Base-by-base conservation (phyloP, 352 stramenopile genomes). In the Phytophthora pluvialis region DNA sequence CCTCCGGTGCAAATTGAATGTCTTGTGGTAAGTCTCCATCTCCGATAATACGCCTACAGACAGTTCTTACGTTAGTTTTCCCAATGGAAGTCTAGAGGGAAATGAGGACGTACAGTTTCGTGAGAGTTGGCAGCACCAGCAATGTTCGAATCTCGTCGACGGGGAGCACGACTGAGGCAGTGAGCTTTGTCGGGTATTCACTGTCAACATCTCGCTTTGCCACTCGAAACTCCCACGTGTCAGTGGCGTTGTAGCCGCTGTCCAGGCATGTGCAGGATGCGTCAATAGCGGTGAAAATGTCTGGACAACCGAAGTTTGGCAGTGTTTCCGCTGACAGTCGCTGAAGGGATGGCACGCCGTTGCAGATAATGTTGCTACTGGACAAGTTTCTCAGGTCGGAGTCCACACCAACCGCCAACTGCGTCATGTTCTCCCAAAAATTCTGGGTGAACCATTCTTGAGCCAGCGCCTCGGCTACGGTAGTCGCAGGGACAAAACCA, bases 391-490 rank as follows among this genome's bases (percentile, higher is more conserved):
- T 64, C 31, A 79, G 48, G 1, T 54, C 42, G 6, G 57, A 71
- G 43, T 68, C 45, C 12, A 76, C 54, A 5, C 62, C 67, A 46
- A 79, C 58, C 5, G 71, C 71, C 32, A 79, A 52, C 21, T 76
- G 67, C 32, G 71, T 79, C 46, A 65, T 45, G 33, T 73, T 71
- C 29, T 75, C 50, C 35, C 50, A 52, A 36, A 79, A 67, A 25
- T 76, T 79, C 28, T 36, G 21, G 2, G 26, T 66, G 40, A 76
- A 76, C 71, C 71, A 78, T 50, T 66, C 44, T 26, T 78, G 71
- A 29, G 57, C 61, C n/a, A 76, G 15, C 5, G 47, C 62, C 42
- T 76, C 52, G 1, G 71, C 71, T 29, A 49, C 40, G 0, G 71
- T 67, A 36, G 58, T 72, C 21, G 36, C 18, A 12, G 42, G 6